Conservation (phyloP, 352 stramenopile genomes). For the Salisapilia sapeloensis region DNA sequence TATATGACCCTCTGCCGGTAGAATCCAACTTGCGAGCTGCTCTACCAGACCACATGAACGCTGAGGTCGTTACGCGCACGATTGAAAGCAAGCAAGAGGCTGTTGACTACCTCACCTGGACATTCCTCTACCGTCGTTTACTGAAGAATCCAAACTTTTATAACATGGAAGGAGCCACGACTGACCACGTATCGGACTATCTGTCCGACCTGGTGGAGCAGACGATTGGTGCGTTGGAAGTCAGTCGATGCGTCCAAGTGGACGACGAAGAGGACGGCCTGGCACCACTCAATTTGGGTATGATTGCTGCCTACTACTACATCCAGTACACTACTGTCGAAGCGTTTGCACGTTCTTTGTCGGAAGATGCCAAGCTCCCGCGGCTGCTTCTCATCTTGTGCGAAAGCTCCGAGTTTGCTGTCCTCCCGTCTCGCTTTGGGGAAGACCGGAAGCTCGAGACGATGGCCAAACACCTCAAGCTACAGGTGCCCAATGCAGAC, state of each 20-base stretch:
- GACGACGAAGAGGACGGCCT: slow-evolving; percentile 85
- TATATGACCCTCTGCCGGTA: slow-evolving; percentile 99
- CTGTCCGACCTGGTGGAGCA: slow-evolving; percentile 98
- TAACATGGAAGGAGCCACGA: slow-evolving; percentile 87
- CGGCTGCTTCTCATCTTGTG: slow-evolving; percentile 94
- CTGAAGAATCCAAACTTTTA: slow-evolving; percentile 99
- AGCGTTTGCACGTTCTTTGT: slow-evolving; percentile 95
- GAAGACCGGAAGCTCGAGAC: slow-evolving; percentile 90
- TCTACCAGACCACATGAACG: slow-evolving; percentile 97
- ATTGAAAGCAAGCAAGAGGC: slow-evolving; percentile 98
- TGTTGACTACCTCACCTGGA: slow-evolving; percentile 99
- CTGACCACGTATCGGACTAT: slow-evolving; percentile 93
- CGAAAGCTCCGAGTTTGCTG: slow-evolving; percentile 91
- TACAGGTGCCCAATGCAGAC: slow-evolving; percentile 64
- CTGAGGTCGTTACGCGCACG: slow-evolving; percentile 96
- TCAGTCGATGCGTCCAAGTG: slow-evolving; percentile 93
- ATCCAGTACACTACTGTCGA: slow-evolving; percentile 99
- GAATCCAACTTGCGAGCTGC: slow-evolving; percentile 98
- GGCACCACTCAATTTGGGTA: slow-evolving; percentile 94
- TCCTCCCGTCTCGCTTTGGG: slow-evolving; percentile 84
- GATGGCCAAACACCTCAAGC: slow-evolving; percentile 89
- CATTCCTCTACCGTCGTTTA: slow-evolving; percentile 97
- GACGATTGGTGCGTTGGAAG: slow-evolving; percentile 92
- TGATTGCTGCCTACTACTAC: slow-evolving; percentile 99
- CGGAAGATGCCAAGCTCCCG: slow-evolving; percentile 92